Base-by-base conservation (phyloP, 1,139 yeast genomes). In the Diutina sp. region DNA sequence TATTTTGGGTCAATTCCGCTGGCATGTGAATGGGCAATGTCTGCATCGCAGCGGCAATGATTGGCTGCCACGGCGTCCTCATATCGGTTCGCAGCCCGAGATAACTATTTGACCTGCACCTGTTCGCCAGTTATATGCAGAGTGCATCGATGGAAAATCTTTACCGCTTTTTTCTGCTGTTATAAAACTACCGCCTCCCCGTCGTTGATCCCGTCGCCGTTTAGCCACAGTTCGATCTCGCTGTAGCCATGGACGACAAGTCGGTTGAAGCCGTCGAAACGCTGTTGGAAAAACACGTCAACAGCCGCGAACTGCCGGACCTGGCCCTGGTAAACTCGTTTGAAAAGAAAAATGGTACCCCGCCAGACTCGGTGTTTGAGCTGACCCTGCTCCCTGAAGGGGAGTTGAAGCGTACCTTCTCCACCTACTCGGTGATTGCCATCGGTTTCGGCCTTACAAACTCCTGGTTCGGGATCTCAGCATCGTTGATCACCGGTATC, bases 381-480 rank as follows among this genome's bases (percentile, higher is more conserved):
- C 45, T 32, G 44, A 50, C 53, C 25, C 29, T 16, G 44, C n/a
- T 50, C 5, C 44, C 53, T 1, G 25, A 30, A 16, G 53, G 53
- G 29, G 74, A 76, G 59, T 71, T 80, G 59, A 73, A 76, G 58
- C 74, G 82, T 63, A 76, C 74, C 57, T 82, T 81, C 60, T 73
- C 81, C 25, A 72, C 79, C 52, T 73, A 80, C 71, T 79, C 85
- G 1, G 74, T 83, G 8, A 69, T 76, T 30, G 87, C 87, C 58
- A 84, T 84, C 58, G 88, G 88, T 4, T 84, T 84, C 63, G 87
- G 87, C 29, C 68, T 84, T 58, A 84, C 89, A 32, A 83, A 83
- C 69, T 82, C 87, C 8, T 83, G 88, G 88, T 80, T 82, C 59
- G 87, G 88, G 59, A 80, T 83, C 57, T 81, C 85, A 16, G 83